Evolutionary conservation across 2,329 filamentous ascomycete species (phyloP).

Genomic region (Curvularia hawaiiensis): DNA sequence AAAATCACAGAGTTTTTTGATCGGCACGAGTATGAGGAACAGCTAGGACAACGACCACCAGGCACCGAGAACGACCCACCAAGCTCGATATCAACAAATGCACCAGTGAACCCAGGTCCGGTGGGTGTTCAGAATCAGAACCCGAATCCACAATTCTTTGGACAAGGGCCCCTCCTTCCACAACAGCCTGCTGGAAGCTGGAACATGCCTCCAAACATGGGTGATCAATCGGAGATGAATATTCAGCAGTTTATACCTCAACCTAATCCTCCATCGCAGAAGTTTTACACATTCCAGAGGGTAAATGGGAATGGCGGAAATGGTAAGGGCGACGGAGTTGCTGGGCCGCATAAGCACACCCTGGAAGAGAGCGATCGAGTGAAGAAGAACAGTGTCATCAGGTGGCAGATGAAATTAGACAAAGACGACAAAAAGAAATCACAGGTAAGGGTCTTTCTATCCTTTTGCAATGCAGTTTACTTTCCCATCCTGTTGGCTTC

Average conservation of each 20-base stretch:
- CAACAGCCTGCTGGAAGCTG: constrained; percentile 29
- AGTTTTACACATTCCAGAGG: constrained; percentile 72
- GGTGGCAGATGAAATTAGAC: constrained; percentile 67
- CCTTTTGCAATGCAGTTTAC: background rate
- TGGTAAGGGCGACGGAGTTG: constrained; percentile 71
- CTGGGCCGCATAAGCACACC: constrained; percentile 75
- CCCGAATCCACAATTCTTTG: constrained; percentile 29
- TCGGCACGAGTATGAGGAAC: constrained; percentile 50
- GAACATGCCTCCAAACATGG: constrained; percentile 31
- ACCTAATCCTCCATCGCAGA: constrained; percentile 22
- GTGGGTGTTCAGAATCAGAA: constrained; percentile 16
- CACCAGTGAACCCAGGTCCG: constrained; percentile 7
- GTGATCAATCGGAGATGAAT: constrained; percentile 18
- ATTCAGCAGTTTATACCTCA: constrained; percentile 23
- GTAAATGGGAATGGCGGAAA: constrained; percentile 79
- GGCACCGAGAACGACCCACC: constrained; percentile 16
- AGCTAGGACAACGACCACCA: constrained; percentile 38
- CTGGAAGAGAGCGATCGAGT: constrained; percentile 76
- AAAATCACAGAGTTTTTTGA: constrained; percentile 82
- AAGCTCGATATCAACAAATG: constrained; percentile 10
- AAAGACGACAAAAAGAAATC: constrained; percentile 66
- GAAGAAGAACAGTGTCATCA: constrained; percentile 79
- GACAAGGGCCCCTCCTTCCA: constrained; percentile 20
- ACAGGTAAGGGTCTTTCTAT: constrained; percentile 34
- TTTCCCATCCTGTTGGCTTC: constrained; percentile 6